Evolutionary conservation across 2,329 filamentous ascomycete species (phyloP).

Genomic region (Claviceps pazoutovae): DNA sequence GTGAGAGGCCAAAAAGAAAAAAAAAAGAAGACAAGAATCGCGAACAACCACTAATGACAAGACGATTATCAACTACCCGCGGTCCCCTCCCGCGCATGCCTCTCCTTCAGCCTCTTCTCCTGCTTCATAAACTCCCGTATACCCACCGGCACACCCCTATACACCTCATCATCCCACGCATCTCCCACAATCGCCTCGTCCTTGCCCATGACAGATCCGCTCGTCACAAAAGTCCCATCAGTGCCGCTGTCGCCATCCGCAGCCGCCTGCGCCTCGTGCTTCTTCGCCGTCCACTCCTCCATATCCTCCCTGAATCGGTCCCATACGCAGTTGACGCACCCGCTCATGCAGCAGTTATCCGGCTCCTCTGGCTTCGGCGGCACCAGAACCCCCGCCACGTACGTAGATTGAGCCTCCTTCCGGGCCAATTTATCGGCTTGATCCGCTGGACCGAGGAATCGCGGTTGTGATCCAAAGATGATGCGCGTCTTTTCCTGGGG

Average conservation of each 20-base stretch:
- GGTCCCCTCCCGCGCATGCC: slow-evolving; percentile 46
- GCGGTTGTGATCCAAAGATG: slow-evolving; percentile 69
- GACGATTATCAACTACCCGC: slow-evolving; percentile 16
- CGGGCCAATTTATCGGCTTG: slow-evolving; percentile 46
- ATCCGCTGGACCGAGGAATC: slow-evolving; percentile 59
- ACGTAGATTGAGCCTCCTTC: slow-evolving; percentile 42
- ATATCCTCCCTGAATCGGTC: slow-evolving; percentile 82
- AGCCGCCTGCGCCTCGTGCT: slow-evolving; percentile 43
- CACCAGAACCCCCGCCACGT: slow-evolving; percentile 66
- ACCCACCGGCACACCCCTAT: slow-evolving; percentile 72
- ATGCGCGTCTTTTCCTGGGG: slow-evolving; percentile 46
- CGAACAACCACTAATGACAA: neutral
- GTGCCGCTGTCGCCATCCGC: slow-evolving; percentile 66
- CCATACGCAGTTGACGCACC: slow-evolving; percentile 96
- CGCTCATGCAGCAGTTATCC: slow-evolving; percentile 98
- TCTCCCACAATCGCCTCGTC: slow-evolving; percentile 33
- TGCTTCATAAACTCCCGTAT: slow-evolving; percentile 96
- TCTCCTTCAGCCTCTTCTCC: slow-evolving; percentile 77
- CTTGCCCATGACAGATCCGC: slow-evolving; percentile 35
- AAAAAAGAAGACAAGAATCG: neutral
- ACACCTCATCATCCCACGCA: slow-evolving; percentile 52
- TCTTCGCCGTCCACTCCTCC: slow-evolving; percentile 67
- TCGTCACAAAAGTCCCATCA: slow-evolving; percentile 45
- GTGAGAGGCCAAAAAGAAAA: neutral
- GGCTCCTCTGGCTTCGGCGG: slow-evolving; percentile 79